Percentiles rank a stretch among this genome's conserved stretches.
Conservation (phyloP, 2,329 filamentous ascomycete genomes). For the Fusarium metavorans region DNA sequence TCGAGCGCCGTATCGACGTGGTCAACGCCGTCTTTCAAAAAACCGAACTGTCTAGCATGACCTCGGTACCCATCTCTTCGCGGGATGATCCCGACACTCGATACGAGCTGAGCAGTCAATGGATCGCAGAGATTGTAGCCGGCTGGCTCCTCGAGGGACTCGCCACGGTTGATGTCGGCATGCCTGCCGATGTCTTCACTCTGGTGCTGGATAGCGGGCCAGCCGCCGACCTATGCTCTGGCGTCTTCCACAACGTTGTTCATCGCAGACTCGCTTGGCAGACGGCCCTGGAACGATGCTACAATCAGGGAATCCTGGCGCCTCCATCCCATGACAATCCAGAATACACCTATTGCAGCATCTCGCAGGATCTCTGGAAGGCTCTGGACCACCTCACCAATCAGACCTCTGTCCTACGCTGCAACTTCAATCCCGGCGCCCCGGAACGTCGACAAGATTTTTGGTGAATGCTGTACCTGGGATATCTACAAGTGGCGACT, state of each 20-base stretch:
- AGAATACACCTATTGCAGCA: too few species aligned
- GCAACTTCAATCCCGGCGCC: too few species aligned
- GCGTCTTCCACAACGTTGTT: neutral
- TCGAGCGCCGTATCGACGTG: neutral
- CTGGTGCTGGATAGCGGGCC: neutral
- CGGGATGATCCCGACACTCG: neutral
- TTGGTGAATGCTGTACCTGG: too few species aligned
- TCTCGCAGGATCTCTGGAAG: too few species aligned
- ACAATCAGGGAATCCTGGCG: too few species aligned
- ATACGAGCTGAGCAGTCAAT: neutral
- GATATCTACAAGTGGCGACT: neutral
- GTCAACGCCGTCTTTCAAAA: neutral
- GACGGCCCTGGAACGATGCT: accelerated
- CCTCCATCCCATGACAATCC: too few species aligned
- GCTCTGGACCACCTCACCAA: too few species aligned
- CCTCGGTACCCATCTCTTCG: neutral
- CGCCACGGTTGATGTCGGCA: neutral
- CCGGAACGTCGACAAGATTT: too few species aligned
- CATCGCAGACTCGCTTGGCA: neutral
- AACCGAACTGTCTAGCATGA: accelerated
- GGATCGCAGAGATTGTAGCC: neutral
- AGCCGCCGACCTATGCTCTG: neutral
- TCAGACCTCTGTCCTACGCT: too few species aligned
- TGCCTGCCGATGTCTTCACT: neutral
- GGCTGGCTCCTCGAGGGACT: neutral